Evolutionary conservation across 257 asterid genomes (phyloP).

Genomic region (Agastache rugosa): DNA sequence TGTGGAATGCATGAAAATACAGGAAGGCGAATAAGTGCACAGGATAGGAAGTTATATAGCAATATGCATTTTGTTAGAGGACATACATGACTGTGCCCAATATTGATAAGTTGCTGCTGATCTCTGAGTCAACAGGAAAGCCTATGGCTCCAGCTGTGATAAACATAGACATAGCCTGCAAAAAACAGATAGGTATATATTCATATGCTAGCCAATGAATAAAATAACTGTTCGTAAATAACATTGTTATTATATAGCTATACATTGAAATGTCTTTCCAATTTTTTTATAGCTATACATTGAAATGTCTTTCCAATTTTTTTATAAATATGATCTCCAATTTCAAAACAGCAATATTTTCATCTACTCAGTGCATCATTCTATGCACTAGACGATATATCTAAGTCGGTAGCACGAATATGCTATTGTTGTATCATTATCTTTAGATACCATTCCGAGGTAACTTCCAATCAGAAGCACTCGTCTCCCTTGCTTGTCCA

Average conservation of each 20-base stretch:
- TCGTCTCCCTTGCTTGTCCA: conserved; percentile 86
- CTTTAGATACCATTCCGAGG: conserved; percentile 69
- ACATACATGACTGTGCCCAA: conserved; percentile 75
- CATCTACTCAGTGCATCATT: background rate
- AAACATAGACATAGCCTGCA: conserved; percentile 82
- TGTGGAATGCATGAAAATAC: conserved; percentile 11
- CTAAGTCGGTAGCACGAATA: background rate
- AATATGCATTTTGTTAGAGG: background rate
- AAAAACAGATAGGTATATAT: conserved; percentile 13
- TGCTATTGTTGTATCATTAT: conserved; percentile 12
- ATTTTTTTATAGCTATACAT: too few species aligned
- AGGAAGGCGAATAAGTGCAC: conserved; percentile 11
- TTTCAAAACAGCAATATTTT: background rate
- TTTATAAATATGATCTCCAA: background rate
- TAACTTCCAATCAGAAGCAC: conserved; percentile 81
- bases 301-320: background rate
- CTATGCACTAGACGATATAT: conserved; percentile 9
- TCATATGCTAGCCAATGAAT: background rate
- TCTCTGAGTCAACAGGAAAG: conserved; percentile 59
- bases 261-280: background rate
- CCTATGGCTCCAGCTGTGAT: conserved; percentile 57
- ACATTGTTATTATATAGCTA: background rate
- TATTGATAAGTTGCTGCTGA: conserved; percentile 63
- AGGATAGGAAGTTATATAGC: background rate
- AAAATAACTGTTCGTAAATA: background rate